phyloP scores from a whole-genome alignment of 2,329 filamentous ascomycete genomes.

The Xylaria digitata region DNA sequence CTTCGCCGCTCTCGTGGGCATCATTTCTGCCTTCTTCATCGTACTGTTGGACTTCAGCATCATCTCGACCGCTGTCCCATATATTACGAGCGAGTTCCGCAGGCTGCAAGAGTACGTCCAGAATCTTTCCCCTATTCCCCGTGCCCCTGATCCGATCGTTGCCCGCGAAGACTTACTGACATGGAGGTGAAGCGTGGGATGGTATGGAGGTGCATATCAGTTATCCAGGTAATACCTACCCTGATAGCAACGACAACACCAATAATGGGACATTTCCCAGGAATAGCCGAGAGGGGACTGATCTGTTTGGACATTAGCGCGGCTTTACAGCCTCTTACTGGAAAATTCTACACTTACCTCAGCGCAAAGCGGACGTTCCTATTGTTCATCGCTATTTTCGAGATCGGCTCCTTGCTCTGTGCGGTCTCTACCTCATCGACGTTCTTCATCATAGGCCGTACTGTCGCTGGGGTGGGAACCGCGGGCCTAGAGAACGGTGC shows the following conservation, averaged over 20 bases:
- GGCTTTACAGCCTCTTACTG: conserved; percentile 24
- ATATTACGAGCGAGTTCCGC: conserved; percentile 21
- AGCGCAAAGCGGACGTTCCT: conserved; percentile 29
- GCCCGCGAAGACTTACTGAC: conserved; percentile 1
- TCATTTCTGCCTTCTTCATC: conserved; percentile 18
- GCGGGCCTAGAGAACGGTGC: conserved; percentile 35
- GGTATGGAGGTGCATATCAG: conserved; percentile 30
- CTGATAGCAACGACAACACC: too few relatives aligned
- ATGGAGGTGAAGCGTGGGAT: conserved; percentile 17
- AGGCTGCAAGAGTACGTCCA: conserved; percentile 16
- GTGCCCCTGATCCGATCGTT: too few relatives aligned
- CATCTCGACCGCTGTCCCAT: conserved; percentile 13
- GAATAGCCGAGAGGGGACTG: background rate
- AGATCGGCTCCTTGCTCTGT: conserved; percentile 32
- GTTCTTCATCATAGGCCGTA: conserved; percentile 33
- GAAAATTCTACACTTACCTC: conserved; percentile 31
- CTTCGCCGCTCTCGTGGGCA: conserved; percentile 16
- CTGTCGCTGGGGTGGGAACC: conserved; percentile 28
- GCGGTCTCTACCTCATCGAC: conserved; percentile 28
- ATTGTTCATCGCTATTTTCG: conserved; percentile 27
- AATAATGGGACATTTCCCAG: background rate
- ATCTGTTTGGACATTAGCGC: conserved; percentile 12
- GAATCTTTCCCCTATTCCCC: background rate
- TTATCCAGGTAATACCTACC: conserved; percentile 17
- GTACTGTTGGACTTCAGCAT: conserved; percentile 24